These are phyloP conservation scores for Blastobotrys capitulatus DNA, from an alignment of 1,139 yeast genomes.

Conservation along the genomic window DNA sequence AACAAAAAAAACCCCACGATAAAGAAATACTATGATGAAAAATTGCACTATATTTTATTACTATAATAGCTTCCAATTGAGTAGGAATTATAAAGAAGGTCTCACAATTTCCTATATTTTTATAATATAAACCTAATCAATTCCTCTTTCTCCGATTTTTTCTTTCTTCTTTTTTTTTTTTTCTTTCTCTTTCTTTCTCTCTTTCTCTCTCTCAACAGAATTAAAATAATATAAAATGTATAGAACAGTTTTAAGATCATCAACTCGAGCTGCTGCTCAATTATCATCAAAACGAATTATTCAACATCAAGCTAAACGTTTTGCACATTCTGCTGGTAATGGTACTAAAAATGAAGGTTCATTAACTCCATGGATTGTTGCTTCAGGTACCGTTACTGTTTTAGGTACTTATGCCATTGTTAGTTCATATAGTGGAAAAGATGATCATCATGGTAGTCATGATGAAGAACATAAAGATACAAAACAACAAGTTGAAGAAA, in stretches of 20 bases:
- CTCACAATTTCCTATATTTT: too few relatives aligned
- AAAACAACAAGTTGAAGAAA: neutral
- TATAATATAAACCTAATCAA: too few relatives aligned
- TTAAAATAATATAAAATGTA: neutral
- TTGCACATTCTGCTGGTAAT: constrained; percentile 2
- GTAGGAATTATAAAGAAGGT: too few relatives aligned
- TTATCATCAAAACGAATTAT: neutral
- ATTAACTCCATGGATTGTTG: constrained; percentile 5
- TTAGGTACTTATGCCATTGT: constrained; percentile 6
- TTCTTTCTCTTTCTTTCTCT: neutral
- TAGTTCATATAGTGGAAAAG: constrained; percentile 5
- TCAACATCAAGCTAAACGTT: constrained; percentile 5
- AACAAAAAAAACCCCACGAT: too few relatives aligned
- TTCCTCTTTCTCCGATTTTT: too few relatives aligned
- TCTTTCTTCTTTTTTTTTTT: neutral
- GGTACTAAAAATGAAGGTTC: neutral
- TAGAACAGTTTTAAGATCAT: constrained; percentile 7
- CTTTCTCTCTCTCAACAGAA: neutral
- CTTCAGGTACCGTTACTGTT: constrained; percentile 3
- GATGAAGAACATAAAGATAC: neutral
- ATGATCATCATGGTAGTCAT: constrained; percentile 2
- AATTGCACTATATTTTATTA: too few relatives aligned
- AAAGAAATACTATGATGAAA: too few relatives aligned
- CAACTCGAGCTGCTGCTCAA: constrained; percentile 3
- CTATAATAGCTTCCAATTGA: too few relatives aligned